phyloP scores from a whole-genome alignment of 2,329 filamentous ascomycete species.

The Capronia americana region DNA sequence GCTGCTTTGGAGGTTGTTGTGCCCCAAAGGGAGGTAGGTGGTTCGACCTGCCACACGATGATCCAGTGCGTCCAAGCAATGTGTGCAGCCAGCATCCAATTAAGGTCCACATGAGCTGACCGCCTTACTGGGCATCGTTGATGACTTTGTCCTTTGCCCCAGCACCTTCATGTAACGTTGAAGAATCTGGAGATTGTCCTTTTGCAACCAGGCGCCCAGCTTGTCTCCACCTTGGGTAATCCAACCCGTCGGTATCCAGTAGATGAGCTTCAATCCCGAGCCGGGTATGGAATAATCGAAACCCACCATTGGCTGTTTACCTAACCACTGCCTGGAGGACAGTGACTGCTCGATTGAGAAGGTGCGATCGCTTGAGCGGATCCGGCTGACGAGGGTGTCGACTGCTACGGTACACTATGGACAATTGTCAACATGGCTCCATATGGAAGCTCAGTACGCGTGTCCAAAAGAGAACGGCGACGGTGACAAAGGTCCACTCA shows the following conservation, averaged over 20 bases:
- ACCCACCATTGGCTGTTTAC: not conserved
- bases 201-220: constrained; percentile 20
- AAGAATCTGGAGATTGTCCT: constrained; percentile 27
- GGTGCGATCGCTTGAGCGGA: constrained; percentile 3
- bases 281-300: not conserved
- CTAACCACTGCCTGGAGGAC: not conserved
- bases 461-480: not conserved
- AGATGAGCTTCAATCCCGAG: constrained; percentile 8
- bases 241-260: constrained; percentile 27
- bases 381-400: not conserved
- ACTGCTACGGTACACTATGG: not conserved
- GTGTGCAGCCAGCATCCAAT: not conserved
- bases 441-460: not conserved
- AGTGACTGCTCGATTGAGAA: constrained; percentile 9
- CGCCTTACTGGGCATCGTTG: not conserved
- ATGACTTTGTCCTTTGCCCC: constrained; percentile 3
- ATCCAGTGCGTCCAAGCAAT: not conserved
- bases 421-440: not conserved
- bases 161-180: constrained; percentile 17
- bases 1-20: not conserved
- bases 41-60: not conserved
- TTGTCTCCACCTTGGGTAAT: constrained; percentile 12
- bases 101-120: not conserved
- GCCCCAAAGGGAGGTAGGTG: not conserved
- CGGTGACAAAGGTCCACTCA: not conserved